phyloP scores from a whole-genome alignment of 2,329 filamentous ascomycete species.

The Kalaharituber pfeilii region DNA sequence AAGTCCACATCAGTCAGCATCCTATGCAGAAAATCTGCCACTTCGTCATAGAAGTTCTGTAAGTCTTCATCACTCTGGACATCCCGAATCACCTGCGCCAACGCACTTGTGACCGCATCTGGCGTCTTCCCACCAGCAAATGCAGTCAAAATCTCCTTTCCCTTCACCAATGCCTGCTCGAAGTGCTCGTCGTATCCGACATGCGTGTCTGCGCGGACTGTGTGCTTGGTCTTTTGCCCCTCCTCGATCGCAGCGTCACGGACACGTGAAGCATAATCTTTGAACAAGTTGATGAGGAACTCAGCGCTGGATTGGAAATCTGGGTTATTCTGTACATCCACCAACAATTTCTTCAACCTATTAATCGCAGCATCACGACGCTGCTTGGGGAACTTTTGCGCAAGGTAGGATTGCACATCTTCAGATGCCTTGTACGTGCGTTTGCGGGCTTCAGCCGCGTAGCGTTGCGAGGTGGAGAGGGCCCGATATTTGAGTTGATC shows the following conservation, averaged over 20 bases:
- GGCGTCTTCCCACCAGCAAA: constrained; percentile 15
- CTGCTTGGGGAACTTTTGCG: constrained; percentile 19
- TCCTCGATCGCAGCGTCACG: constrained; percentile 6
- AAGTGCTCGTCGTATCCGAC: constrained; percentile 12
- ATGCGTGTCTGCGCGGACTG: constrained; percentile 1
- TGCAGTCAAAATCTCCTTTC: constrained; percentile 16
- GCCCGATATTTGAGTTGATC: not conserved
- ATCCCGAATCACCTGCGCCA: constrained; percentile 12
- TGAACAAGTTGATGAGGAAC: constrained; percentile 13
- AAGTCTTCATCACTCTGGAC: constrained; percentile 16
- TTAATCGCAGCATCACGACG: constrained; percentile 17
- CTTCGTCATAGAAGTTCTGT: constrained; percentile 13
- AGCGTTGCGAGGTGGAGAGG: constrained; percentile 10
- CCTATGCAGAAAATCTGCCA: constrained; percentile 9
- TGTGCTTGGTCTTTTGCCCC: not conserved
- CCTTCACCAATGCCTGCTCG: constrained; percentile 12
- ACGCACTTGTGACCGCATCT: constrained; percentile 13
- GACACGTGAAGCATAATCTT: constrained; percentile 6
- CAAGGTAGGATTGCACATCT: constrained; percentile 16
- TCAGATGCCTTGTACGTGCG: constrained; percentile 9
- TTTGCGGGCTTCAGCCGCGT: constrained; percentile 5
- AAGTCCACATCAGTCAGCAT: constrained; percentile 13
- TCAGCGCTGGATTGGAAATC: constrained; percentile 17
- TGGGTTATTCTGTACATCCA: constrained; percentile 16
- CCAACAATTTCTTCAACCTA: constrained; percentile 13